Conservation (phyloP, 2,329 filamentous ascomycete species). For the Colletotrichum kahawae region DNA sequence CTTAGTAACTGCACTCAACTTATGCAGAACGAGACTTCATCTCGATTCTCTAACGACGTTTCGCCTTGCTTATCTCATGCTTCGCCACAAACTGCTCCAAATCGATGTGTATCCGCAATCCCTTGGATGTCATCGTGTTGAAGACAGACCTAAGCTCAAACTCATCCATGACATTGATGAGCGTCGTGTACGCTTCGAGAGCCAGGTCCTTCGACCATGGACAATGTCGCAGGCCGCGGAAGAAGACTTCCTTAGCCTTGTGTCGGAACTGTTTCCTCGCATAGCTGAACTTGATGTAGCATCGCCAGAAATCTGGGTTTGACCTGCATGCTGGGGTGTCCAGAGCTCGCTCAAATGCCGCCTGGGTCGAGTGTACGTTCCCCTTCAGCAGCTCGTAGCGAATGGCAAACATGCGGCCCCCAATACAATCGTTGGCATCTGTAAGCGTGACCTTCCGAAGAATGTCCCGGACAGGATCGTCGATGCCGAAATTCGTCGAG, state of each 20-base stretch:
- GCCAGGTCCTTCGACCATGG: slow-evolving; percentile 55
- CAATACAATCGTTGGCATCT: slow-evolving; percentile 43
- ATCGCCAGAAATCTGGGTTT: slow-evolving; percentile 52
- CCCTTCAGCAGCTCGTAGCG: slow-evolving; percentile 54
- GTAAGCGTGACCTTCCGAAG: slow-evolving; percentile 58
- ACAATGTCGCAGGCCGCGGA: slow-evolving; percentile 50
- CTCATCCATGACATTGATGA: slow-evolving; percentile 48
- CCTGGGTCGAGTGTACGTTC: slow-evolving; percentile 53
- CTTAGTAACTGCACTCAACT: background rate
- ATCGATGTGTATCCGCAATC: slow-evolving; percentile 55
- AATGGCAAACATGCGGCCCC: slow-evolving; percentile 54
- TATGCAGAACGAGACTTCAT: background rate
- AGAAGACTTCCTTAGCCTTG: slow-evolving; percentile 53
- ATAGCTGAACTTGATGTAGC: slow-evolving; percentile 54
- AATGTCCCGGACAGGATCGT: slow-evolving; percentile 76
- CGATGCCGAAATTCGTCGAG: slow-evolving; percentile 72
- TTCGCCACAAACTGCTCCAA: slow-evolving; percentile 51
- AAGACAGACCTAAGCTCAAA: slow-evolving; percentile 55
- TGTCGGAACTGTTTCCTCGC: slow-evolving; percentile 39
- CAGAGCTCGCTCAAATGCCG: slow-evolving; percentile 59
- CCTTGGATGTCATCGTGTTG: slow-evolving; percentile 52
- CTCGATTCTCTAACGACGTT: background rate
- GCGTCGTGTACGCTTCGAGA: slow-evolving; percentile 56
- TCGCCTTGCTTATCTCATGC: slow-evolving; percentile 30
- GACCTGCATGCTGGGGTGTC: slow-evolving; percentile 41